phyloP scores from a whole-genome alignment of 2,329 filamentous ascomycete genomes.

The Didymellaceae sp. region DNA sequence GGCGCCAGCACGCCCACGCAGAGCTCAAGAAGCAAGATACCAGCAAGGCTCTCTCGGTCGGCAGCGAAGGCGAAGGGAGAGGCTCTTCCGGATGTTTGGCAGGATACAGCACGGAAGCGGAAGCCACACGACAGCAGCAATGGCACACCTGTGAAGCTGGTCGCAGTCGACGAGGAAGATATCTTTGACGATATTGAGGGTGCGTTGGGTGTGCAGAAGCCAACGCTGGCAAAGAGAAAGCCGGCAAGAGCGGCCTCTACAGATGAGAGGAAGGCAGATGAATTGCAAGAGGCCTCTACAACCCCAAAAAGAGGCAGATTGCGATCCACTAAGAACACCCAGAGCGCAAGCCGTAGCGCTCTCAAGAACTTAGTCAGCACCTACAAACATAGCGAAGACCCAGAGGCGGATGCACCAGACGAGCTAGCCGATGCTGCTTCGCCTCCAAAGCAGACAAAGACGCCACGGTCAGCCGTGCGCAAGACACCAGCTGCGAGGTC shows the following conservation, averaged over 20 bases:
- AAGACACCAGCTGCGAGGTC: constrained; percentile 20
- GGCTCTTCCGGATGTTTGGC: constrained; percentile 13
- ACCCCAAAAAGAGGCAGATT: constrained; percentile 30
- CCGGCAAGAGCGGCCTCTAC: constrained; percentile 16
- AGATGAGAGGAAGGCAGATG: constrained; percentile 15
- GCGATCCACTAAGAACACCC: constrained; percentile 22
- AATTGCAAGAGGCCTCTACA: constrained; percentile 19
- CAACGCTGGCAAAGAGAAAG: constrained; percentile 12
- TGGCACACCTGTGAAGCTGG: constrained; percentile 16
- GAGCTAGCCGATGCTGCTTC: constrained; percentile 24
- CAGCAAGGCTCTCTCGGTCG: constrained; percentile 29
- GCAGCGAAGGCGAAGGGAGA: constrained; percentile 21
- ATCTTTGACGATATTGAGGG: constrained; percentile 55
- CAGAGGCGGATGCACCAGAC: constrained; percentile 26
- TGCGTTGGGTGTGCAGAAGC: constrained; percentile 41
- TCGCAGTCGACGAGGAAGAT: constrained; percentile 34
- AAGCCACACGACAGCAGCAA: constrained; percentile 20
- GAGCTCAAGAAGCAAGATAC: constrained; percentile 28
- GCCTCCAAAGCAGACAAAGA: constrained; percentile 24
- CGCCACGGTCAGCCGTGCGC: constrained; percentile 20
- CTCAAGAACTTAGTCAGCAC: constrained; percentile 20
- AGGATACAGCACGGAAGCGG: constrained; percentile 13
- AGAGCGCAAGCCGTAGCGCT: constrained; percentile 24
- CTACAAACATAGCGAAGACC: constrained; percentile 12
- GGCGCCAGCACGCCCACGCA: constrained; percentile 30